Evolutionary conservation across 345 rosid species (phyloP), one percentile per base, ranked within the genome.

Genomic region (Ceriops zippeliana): DNA sequence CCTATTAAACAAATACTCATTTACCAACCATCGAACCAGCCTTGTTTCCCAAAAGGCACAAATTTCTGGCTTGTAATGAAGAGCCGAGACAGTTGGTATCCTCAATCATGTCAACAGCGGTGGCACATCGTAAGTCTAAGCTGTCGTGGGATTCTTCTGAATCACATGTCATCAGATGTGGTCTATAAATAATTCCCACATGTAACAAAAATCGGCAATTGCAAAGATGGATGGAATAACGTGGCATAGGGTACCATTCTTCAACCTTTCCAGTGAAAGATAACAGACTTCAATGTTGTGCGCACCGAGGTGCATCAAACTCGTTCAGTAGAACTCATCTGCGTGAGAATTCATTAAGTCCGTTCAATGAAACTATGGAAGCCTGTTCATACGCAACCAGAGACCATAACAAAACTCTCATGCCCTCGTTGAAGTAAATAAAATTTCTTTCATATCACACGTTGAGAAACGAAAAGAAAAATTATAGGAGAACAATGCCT

Each of bases 401-500:
- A 62, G 42, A 63, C 4, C 52, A 53, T 6, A 34, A 6, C 37
- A 52, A 62, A 63, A 28, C 51, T 68, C 7, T 21, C 61, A 27
- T n/a, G 42, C 24, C 57, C 57, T 52, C 20, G 22, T 7, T 34
- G 9, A 34, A 34, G 9, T 9, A 52, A 20, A 20, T 7, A 52
- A 52, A 52, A 20, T 52, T 9, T 34, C 37, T 34, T 54, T 22
- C 15, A 54, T 68, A 70, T 77, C 78, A 76, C 75, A 79, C 73
- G 61, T 8, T 24, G 56, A 63, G 24, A 26, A 58, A 46, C 49
- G 4, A 42, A 11, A 42, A 11, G 16, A 73, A 69, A 51, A 20
- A 59, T 70, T 66, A 61, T 72, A 67, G 32, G 66, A n/a, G 60
- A 32, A 68, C 63, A 78, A 70, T 10, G 61, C 66, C 78, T 2